Evolutionary conservation across 352 stramenopile genomes (phyloP).

Genomic region (Phytophthora pistaciae): DNA sequence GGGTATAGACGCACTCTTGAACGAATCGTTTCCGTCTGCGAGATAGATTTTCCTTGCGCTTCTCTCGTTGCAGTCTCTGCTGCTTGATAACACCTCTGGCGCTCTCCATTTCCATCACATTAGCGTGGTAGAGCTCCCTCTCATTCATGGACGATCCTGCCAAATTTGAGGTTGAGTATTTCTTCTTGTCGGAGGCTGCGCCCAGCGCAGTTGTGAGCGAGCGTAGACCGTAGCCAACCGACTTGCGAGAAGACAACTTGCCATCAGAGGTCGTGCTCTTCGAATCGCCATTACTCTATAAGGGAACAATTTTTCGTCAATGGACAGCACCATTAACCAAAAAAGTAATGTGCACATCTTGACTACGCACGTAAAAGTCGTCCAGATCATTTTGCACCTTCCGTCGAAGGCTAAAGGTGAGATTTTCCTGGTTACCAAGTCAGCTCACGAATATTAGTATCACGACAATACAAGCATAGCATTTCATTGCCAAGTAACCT

Average conservation of each 20-base stretch:
- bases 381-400: constrained; percentile 61
- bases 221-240: constrained; percentile 68
- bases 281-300: constrained; percentile 20
- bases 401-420: constrained; percentile 62
- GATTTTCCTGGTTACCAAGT: constrained; percentile 38
- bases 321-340: background rate
- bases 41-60: constrained; percentile 60
- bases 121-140: constrained; percentile 34
- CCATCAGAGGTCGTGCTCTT: background rate
- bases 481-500: constrained; percentile 33
- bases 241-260: constrained; percentile 50
- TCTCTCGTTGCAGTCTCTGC: constrained; percentile 57
- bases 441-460: background rate
- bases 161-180: constrained; percentile 31
- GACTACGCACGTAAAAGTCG: constrained; percentile 60
- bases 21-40: constrained; percentile 70
- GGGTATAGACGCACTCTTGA: constrained; percentile 53
- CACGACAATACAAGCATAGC: background rate
- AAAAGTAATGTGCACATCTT: constrained; percentile 10
- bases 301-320: constrained; percentile 6
- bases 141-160: constrained; percentile 36
- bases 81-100: constrained; percentile 48
- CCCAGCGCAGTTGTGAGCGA: constrained; percentile 65
- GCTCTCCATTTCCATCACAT: constrained; percentile 35
- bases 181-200: constrained; percentile 34